Base-by-base conservation (phyloP, 495 filamentous ascomycete species). In the Neurospora terricola region DNA sequence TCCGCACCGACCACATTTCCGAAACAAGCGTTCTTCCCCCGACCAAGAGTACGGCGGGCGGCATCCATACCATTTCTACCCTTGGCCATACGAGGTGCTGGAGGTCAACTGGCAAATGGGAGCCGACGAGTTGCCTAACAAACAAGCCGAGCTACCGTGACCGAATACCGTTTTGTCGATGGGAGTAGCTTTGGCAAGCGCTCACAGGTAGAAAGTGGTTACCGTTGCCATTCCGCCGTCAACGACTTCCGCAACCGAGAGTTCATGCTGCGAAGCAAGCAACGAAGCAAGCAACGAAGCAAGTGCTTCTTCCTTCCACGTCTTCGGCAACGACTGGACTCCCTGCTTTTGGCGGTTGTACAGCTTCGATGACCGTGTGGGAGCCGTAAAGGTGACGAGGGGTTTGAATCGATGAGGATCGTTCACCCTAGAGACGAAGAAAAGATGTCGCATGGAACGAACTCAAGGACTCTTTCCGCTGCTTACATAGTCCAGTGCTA, bases 1-100 rank as follows among this genome's bases (percentile, higher is more conserved):
- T 0, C 21, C 45, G 0, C 11, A 0, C 1, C 5, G 1, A 3
- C 21, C 0, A 2, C 21, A 14, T 27, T 5, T 0, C 45, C 5
- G 5, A 2, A 23, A 23, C 45, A 45, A 45, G 4, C 43, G 0
- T 48, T 23, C n/a, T 11, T 23, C 9, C 2, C 43, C 4, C 9
- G n/a, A 48, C 1, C 2, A 11, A 11, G 0, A 21, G 43, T 21
- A 10, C 8, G n/a, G n/a, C 43, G 4, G 43, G 3, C 18, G 18
- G 3, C 7, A 9, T 2, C 18, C 42, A 0, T 9, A 4, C 7
- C 42, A 45, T 45, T 10, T 45, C 0, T 0, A 8, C 7, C 6
- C 42, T 9, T n/a, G n/a, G n/a, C n/a, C n/a, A n/a, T n/a, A 10
- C 6, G 39, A 42, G 14, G 12, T 42, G 39, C 39, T 6, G 14